Conservation (phyloP, 768 basidiomycete species). For the Lactarius tabidus region DNA sequence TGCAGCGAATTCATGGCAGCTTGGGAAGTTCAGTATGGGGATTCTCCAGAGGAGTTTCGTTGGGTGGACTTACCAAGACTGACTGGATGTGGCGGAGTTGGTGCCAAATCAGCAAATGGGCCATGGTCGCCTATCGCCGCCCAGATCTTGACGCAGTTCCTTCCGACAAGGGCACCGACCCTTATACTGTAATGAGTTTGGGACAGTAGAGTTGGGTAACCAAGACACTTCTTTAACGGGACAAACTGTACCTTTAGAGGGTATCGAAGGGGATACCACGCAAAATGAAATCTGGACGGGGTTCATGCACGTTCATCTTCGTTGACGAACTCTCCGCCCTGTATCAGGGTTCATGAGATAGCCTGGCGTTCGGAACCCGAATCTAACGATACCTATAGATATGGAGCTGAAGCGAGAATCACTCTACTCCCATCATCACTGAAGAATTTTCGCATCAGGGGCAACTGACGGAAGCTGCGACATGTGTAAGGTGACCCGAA, state of each 20-base stretch:
- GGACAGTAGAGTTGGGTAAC: background rate
- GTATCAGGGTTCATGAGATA: slow-evolving; percentile 2
- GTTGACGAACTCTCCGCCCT: background rate
- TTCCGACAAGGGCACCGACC: background rate
- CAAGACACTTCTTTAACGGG: slow-evolving; percentile 2
- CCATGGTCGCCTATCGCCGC: slow-evolving; percentile 12
- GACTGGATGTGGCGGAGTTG: slow-evolving; percentile 12
- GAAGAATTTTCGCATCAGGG: background rate
- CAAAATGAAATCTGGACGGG: background rate
- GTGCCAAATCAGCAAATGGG: slow-evolving; percentile 11
- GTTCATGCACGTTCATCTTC: background rate
- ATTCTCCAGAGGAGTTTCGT: slow-evolving; percentile 11
- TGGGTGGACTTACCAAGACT: background rate
- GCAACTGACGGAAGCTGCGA: background rate
- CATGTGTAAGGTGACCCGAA: too few relatives aligned
- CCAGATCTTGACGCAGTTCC: slow-evolving; percentile 14
- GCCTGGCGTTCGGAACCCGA: background rate
- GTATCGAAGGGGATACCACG: background rate
- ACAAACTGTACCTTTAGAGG: background rate
- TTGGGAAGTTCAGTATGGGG: background rate
- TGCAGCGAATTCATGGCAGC: slow-evolving; percentile 13
- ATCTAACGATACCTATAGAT: background rate
- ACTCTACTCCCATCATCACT: background rate
- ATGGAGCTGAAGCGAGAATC: background rate
- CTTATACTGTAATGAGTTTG: background rate